Evolutionary conservation across 2,329 filamentous ascomycete species (phyloP).

Genomic region (Pyrenochaeta sp.): DNA sequence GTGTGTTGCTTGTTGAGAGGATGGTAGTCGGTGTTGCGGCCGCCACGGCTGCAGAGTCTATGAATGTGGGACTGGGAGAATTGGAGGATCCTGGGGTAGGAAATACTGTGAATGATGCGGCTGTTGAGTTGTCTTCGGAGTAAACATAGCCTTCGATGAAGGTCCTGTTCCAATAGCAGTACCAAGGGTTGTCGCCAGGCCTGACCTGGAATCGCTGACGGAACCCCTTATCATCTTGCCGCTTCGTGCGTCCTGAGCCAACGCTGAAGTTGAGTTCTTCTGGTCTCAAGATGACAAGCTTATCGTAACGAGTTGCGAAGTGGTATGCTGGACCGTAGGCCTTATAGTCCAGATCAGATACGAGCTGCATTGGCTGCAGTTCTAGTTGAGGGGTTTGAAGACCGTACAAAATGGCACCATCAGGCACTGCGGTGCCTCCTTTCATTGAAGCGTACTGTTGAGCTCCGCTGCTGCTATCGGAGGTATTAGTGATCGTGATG

Average conservation of each 20-base stretch:
- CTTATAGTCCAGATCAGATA: constrained; percentile 65
- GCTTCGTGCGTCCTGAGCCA: constrained; percentile 30
- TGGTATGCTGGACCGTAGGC: constrained; percentile 69
- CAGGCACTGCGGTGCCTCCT: constrained; percentile 43
- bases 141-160: constrained; percentile 74
- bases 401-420: constrained; percentile 64
- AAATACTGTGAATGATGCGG: constrained; percentile 40
- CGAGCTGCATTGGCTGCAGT: constrained; percentile 61
- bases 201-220: constrained; percentile 54
- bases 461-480: constrained; percentile 6
- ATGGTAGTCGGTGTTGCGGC: constrained; percentile 15
- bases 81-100: constrained; percentile 32
- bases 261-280: constrained; percentile 41
- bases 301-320: constrained; percentile 70
- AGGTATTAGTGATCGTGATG: constrained; percentile 36
- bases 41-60: constrained; percentile 15
- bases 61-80: constrained; percentile 21
- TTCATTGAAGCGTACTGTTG: constrained; percentile 32
- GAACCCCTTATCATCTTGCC: constrained; percentile 31
- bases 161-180: constrained; percentile 74
- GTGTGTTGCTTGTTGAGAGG: constrained; percentile 6
- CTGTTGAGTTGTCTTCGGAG: constrained; percentile 61
- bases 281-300: constrained; percentile 65
- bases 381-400: constrained; percentile 65
- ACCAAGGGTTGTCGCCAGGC: constrained; percentile 71